Evolutionary conservation across 2,329 filamentous ascomycete species (phyloP), one percentile per base, ranked within the genome.

Genomic region (Huntiella abstrusa): DNA sequence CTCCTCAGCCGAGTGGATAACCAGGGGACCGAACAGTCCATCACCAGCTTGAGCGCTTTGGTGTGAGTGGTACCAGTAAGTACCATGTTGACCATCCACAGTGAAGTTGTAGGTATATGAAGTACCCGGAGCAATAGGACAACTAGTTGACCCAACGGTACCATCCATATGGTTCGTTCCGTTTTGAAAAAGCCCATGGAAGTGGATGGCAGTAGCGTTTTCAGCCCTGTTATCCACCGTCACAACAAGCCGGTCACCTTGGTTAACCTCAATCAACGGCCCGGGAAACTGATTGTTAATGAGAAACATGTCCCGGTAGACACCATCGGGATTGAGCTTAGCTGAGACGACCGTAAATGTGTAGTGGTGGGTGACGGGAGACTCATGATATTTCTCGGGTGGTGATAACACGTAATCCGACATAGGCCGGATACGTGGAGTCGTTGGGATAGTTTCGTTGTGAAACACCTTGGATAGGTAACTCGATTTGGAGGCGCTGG

Each of bases 111-210:
- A 86, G 0, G 69, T 75, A 51, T 80, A 79, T 1, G 64, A 71
- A 2, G 66, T 61, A 1, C 73, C 74, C 0, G 80, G 75, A 0
- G 73, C 66, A 41, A 85, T 77, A 0, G 71, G 68, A 51, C 77
- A 82, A 56, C 83, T 80, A 0, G 72, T 78, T 4, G 83, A 68
- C 33, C 73, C 77, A 0, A 74, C 66, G 1, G 79, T 71, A 0
- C 82, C 83, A 54, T 88, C 82, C 49, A 84, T 83, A 48, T 69
- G 68, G 49, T 75, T 83, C 0, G 80, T 82, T 8, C 79, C 80
- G 53, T 83, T 83, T 56, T 85, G 80, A 55, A 75, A 84, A 51
- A 88, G 68, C 12, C 83, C 83, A 53, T 88, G 83, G 58, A 82
- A 87, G 56, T 88, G 83, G 4, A 87, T 65, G 34, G 69, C 72